These are phyloP conservation scores for Mortierella claussenii DNA, from an alignment of 192 early-diverging fungal genomes.

Conservation along the genomic window DNA sequence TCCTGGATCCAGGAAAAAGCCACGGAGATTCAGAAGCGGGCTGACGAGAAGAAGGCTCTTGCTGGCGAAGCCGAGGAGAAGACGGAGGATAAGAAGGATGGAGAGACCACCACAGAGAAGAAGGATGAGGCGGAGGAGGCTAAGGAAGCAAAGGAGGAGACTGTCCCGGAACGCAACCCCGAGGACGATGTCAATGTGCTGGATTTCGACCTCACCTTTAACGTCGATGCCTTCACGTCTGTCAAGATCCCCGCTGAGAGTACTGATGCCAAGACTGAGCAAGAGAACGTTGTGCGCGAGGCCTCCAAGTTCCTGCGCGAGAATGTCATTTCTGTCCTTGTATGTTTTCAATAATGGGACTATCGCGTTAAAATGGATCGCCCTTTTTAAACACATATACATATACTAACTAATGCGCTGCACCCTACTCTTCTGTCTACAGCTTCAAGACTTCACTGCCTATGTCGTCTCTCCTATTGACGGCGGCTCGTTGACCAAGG, in stretches of 20 bases:
- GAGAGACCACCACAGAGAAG: conserved; percentile 10
- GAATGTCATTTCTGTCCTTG: conserved; percentile 71
- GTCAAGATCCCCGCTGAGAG: conserved; percentile 53
- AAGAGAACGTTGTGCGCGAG: conserved; percentile 75
- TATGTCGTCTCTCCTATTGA: conserved; percentile 82
- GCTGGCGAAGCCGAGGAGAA: conserved; percentile 40
- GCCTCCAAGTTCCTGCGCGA: conserved; percentile 82
- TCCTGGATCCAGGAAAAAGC: conserved; percentile 67
- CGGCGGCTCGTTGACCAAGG: conserved; percentile 76
- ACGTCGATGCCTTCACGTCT: conserved; percentile 68
- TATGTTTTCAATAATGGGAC: conserved; percentile 18
- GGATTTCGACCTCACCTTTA: conserved; percentile 64
- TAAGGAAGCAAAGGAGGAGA: conserved; percentile 29
- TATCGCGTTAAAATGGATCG: conserved; percentile 45
- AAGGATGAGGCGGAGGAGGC: conserved; percentile 18
- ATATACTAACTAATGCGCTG: too few relatives aligned
- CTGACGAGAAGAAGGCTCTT: conserved; percentile 32
- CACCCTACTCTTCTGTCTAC: background rate
- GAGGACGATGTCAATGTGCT: conserved; percentile 55
- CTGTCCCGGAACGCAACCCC: conserved; percentile 22
- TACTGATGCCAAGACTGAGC: conserved; percentile 40
- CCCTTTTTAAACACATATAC: too few relatives aligned
- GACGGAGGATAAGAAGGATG: conserved; percentile 8
- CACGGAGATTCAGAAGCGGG: conserved; percentile 54
- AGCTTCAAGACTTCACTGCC: conserved; percentile 69